These are phyloP conservation scores for Chaetomium sp. DNA, from an alignment of 2,329 filamentous ascomycete genomes.

Conservation along the genomic window DNA sequence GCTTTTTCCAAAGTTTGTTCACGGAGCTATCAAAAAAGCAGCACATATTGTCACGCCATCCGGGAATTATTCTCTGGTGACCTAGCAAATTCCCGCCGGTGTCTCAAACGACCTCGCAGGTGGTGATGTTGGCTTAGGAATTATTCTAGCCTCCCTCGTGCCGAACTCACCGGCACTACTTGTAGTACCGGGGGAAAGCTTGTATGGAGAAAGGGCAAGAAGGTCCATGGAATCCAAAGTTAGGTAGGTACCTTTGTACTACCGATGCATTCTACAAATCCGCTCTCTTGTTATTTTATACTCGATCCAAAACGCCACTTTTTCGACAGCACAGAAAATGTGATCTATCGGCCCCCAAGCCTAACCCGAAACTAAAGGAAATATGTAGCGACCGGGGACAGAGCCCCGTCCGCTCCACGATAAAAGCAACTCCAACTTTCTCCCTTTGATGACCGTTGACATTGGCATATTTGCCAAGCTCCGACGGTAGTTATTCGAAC, in stretches of 20 bases:
- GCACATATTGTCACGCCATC: neutral
- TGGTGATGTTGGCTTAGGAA: conserved; percentile 1
- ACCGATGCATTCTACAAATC: neutral
- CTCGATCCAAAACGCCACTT: neutral
- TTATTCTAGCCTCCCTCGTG: neutral
- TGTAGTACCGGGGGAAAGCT: neutral
- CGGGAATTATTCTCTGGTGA: neutral
- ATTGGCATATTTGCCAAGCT: neutral
- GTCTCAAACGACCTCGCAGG: neutral
- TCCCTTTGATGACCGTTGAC: no score
- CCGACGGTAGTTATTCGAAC: neutral
- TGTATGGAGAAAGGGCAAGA: neutral
- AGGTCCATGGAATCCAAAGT: neutral
- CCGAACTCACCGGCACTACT: neutral
- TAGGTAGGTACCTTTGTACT: neutral
- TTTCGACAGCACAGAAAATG: neutral
- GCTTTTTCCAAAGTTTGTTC: neutral
- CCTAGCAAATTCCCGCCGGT: neutral
- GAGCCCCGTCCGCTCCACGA: conserved; percentile 12
- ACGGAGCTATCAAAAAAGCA: neutral
- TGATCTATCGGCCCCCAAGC: neutral
- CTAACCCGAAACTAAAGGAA: neutral
- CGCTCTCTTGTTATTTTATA: neutral
- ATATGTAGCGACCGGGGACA: neutral
- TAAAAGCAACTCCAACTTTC: neutral